These are phyloP conservation scores for Cylindrodendrum hubeiense DNA, from an alignment of 2,329 filamentous ascomycete species.

Conservation along the genomic window DNA sequence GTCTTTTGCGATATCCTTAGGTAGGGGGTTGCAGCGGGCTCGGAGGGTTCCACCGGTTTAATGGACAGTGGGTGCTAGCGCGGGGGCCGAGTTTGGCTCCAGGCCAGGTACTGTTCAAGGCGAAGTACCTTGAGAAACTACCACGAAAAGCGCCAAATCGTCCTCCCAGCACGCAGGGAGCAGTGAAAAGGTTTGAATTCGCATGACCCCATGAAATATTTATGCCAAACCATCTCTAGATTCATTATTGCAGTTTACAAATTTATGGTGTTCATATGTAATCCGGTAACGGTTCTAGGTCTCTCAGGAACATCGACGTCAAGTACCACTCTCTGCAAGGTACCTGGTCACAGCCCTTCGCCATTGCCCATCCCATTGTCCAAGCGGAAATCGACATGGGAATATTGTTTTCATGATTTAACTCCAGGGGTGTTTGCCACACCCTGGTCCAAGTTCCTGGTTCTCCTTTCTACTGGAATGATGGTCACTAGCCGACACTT, in stretches of 20 bases:
- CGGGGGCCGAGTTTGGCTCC: neutral
- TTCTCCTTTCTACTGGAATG: neutral
- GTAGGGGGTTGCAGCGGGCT: neutral
- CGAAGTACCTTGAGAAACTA: neutral
- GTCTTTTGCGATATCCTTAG: constrained; percentile 10
- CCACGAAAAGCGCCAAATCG: neutral
- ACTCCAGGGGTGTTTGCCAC: neutral
- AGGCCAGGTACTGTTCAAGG: neutral
- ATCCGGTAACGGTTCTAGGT: too few species aligned
- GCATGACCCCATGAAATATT: neutral
- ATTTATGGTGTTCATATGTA: too few species aligned
- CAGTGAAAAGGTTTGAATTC: too few species aligned
- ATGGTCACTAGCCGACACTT: neutral
- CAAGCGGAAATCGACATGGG: too few species aligned
- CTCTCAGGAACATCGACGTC: too few species aligned
- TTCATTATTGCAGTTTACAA: too few species aligned
- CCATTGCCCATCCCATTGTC: neutral
- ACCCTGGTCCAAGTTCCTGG: neutral
- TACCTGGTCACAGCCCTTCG: neutral
- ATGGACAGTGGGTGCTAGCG: neutral
- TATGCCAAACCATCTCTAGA: neutral
- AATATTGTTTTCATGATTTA: neutral
- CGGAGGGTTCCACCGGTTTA: neutral
- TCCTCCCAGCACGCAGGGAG: neutral
- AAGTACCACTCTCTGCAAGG: neutral